phyloP scores from a whole-genome alignment of 2,329 filamentous ascomycete species.

The Aspergillus pseudoterreus region DNA sequence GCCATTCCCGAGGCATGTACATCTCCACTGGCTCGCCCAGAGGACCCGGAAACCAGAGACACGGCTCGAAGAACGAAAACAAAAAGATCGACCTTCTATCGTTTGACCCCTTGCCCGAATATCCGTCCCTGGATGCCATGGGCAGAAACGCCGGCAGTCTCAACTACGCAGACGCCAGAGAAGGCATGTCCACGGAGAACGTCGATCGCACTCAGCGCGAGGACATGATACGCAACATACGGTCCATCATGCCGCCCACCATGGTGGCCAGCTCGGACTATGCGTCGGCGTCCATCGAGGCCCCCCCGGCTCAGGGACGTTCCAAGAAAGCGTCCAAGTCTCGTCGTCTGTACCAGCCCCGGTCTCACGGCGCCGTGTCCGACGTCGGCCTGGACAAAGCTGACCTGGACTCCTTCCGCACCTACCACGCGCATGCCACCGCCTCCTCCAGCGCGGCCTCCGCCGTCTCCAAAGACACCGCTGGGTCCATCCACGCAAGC shows the following conservation, averaged over 20 bases:
- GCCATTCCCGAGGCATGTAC: conserved; percentile 7
- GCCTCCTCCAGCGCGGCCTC: conserved; percentile 13
- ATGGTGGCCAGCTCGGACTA: conserved; percentile 7
- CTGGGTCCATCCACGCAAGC: conserved; percentile 10
- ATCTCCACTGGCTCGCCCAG: conserved; percentile 7
- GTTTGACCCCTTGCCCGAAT: conserved; percentile 16
- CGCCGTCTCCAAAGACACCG: conserved; percentile 12
- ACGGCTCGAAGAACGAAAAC: conserved; percentile 10
- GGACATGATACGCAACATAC: conserved; percentile 17
- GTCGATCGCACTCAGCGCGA: conserved; percentile 13
- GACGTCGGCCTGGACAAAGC: conserved; percentile 3
- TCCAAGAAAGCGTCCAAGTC: conserved; percentile 16
- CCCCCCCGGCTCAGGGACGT: conserved; percentile 5
- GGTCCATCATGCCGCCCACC: conserved; percentile 16
- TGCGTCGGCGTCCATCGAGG: conserved; percentile 8
- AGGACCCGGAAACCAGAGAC: conserved; percentile 6
- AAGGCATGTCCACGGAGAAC: conserved; percentile 10
- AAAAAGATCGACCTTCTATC: conserved; percentile 22
- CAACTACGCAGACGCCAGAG: conserved; percentile 7
- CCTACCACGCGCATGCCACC: conserved; percentile 5
- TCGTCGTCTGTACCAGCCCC: conserved; percentile 20
- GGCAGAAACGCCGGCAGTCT: conserved; percentile 4
- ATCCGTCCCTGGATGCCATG: conserved; percentile 11
- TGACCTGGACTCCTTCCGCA: conserved; percentile 8
- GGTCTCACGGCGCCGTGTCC: conserved; percentile 6